phyloP scores from a whole-genome alignment of 176 grass and related monocot species.

The Coix lacrymajobi region DNA sequence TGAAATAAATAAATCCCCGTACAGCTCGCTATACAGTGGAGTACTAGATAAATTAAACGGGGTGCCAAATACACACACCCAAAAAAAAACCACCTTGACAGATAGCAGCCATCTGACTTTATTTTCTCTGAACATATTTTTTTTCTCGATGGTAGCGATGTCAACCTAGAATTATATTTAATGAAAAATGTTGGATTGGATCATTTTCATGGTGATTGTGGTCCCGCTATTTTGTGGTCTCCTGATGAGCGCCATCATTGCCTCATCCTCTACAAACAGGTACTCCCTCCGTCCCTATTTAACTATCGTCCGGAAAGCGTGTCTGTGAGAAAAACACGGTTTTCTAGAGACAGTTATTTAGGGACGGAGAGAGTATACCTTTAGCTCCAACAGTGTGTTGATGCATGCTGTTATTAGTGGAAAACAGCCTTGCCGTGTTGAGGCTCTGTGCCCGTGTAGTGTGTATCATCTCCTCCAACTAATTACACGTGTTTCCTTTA shows the following conservation, averaged over 20 bases:
- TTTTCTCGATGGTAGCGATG: neutral
- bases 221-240: neutral
- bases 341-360: too few species aligned
- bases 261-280: neutral
- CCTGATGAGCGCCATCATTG: neutral
- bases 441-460: too few species aligned
- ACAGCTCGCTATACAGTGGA: neutral
- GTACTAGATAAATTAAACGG: neutral
- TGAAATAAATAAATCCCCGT: neutral
- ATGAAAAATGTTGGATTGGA: neutral
- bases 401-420: too few species aligned
- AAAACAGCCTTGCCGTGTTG: too few species aligned
- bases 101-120: neutral
- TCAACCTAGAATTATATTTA: neutral
- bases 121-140: neutral
- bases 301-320: too few species aligned
- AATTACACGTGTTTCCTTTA: too few species aligned
- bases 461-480: too few species aligned
- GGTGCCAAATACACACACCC: neutral
- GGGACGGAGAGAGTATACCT: too few species aligned
- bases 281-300: too few species aligned
- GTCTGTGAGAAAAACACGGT: too few species aligned
- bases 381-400: too few species aligned
- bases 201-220: neutral
- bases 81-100: neutral